A percentile compares a stretch with the other conserved stretches of the same genome.
Conservation (phyloP, 192 early-diverging fungal genomes). For the Backusella psychrophila region DNA sequence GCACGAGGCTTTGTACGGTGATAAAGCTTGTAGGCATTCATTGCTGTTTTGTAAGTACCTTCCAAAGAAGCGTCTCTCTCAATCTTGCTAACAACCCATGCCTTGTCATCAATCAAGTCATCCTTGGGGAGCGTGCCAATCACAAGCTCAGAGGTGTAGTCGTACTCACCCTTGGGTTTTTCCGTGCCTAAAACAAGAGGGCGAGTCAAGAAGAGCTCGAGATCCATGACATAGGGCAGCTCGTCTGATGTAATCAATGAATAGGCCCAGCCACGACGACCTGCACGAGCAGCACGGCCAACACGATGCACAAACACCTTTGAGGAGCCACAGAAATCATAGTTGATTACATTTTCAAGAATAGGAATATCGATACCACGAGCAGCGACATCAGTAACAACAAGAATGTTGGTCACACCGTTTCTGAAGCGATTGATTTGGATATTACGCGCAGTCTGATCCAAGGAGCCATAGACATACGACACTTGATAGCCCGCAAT, state of each 20-base stretch:
- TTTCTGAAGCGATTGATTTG: constrained; percentile 84
- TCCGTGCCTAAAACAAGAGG: constrained; percentile 46
- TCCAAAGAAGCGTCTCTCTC: constrained; percentile 61
- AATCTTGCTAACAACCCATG: constrained; percentile 68
- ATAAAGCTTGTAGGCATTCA: constrained; percentile 89
- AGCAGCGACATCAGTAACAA: constrained; percentile 98
- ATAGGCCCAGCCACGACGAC: constrained; percentile 89
- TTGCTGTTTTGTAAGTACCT: constrained; percentile 60
- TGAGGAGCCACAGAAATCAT: constrained; percentile 87
- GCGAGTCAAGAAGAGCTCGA: constrained; percentile 89
- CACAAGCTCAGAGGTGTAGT: constrained; percentile 80
- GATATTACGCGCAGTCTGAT: constrained; percentile 86
- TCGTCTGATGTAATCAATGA: constrained; percentile 87
- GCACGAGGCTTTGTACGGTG: constrained; percentile 79
- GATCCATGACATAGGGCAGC: constrained; percentile 87
- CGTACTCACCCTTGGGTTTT: constrained; percentile 32
- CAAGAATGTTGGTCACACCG: constrained; percentile 73
- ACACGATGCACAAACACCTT: constrained; percentile 98
- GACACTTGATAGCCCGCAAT: constrained; percentile 73
- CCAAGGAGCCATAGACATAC: constrained; percentile 93
- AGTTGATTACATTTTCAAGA: constrained; percentile 96
- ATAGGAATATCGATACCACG: constrained; percentile 99
- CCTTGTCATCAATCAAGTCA: constrained; percentile 66
- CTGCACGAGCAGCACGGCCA: constrained; percentile 95
- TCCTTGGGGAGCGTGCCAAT: constrained; percentile 74